These are phyloP conservation scores for Hemisphaericaspora subhashii DNA, from an alignment of 1,139 yeast species.

Conservation along the genomic window DNA sequence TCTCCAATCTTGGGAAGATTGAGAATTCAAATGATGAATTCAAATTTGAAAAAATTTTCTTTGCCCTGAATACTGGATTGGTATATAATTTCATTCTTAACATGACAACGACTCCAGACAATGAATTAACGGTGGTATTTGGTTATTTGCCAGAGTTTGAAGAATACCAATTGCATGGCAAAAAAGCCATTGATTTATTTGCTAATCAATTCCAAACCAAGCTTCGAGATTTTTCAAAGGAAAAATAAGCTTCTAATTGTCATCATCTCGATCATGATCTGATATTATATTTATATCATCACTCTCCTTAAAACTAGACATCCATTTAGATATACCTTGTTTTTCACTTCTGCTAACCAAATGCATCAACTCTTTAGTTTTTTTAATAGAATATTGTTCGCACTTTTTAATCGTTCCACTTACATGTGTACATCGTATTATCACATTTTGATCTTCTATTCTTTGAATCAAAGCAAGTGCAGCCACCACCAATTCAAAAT, in stretches of 20 bases:
- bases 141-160: conserved; percentile 21
- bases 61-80: conserved; percentile 22
- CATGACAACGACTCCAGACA: conserved; percentile 18
- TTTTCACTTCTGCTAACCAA: conserved; percentile 12
- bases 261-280: conserved; percentile 8
- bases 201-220: conserved; percentile 7
- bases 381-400: conserved; percentile 61
- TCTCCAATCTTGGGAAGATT: conserved; percentile 24
- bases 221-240: not conserved
- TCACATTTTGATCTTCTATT: conserved; percentile 52
- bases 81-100: conserved; percentile 22
- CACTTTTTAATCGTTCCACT: conserved; percentile 90
- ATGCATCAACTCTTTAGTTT: conserved; percentile 39
- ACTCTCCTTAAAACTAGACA: conserved; percentile 5
- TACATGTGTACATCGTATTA: conserved; percentile 64
- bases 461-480: conserved; percentile 65
- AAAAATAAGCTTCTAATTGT: conserved; percentile 2
- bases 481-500: conserved; percentile 62
- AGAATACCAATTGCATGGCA: conserved; percentile 7
- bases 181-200: conserved; percentile 13
- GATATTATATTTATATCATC: conserved; percentile 4
- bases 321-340: conserved; percentile 5
- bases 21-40: conserved; percentile 14
- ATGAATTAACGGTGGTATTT: conserved; percentile 22
- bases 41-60: conserved; percentile 19